Evolutionary conservation across 139 green algal genomes (phyloP).

Genomic region (Chloropicon primus): DNA sequence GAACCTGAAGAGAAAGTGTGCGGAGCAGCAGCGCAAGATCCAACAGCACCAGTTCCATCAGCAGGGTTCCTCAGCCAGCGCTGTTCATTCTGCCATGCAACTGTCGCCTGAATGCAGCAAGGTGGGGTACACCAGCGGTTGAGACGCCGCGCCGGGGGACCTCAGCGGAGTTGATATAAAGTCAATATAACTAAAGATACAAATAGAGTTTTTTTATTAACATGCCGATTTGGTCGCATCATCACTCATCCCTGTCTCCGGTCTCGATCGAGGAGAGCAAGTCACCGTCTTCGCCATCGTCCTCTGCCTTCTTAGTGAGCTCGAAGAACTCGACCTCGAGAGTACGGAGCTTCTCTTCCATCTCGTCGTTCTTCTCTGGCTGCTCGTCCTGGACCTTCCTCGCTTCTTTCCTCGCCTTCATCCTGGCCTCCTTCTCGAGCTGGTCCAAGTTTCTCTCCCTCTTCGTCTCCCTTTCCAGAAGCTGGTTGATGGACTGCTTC

Average conservation of each 20-base stretch:
- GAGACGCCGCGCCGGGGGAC: too few species aligned
- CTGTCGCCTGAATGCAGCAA: too few species aligned
- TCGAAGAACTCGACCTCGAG: conserved; percentile 11
- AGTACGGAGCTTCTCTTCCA: conserved; percentile 33
- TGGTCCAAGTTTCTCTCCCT: conserved; percentile 88
- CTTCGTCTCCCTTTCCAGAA: conserved; percentile 47
- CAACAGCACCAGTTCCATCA: too few species aligned
- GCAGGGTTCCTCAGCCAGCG: too few species aligned
- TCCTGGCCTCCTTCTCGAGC: conserved; percentile 71
- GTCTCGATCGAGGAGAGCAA: background rate
- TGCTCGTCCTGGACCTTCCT: conserved; percentile 38
- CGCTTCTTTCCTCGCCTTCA: conserved; percentile 17
- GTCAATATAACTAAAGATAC: too few species aligned
- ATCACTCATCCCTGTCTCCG: background rate
- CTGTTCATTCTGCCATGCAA: too few species aligned
- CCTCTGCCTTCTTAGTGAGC: conserved; percentile 1
- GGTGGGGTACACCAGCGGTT: too few species aligned
- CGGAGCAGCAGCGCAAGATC: too few species aligned
- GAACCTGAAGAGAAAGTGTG: too few species aligned
- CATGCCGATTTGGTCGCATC: too few species aligned
- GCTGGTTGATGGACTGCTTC: conserved; percentile 55
- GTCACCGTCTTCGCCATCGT: background rate
- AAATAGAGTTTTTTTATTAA: too few species aligned
- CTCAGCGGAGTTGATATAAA: too few species aligned
- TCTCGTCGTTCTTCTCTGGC: conserved; percentile 41